A percentile compares a stretch with the other conserved stretches of the same genome.
Evolutionary conservation across 2,329 filamentous ascomycete species (phyloP).

Genomic region (Didymella segeticola): DNA sequence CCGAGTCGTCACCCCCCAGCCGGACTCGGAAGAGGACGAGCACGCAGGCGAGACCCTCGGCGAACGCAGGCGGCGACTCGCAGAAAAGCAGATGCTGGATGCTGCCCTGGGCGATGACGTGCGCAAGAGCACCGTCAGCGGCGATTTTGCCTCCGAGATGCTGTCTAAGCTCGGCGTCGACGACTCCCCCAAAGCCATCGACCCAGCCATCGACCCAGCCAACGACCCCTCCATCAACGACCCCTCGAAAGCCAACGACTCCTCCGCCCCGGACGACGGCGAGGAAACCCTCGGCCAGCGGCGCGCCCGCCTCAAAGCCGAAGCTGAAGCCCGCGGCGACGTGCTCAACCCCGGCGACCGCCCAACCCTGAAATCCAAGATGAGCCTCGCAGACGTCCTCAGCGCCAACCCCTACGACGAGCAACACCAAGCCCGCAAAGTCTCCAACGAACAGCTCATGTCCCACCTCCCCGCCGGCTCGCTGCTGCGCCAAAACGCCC

Average conservation of each 20-base stretch:
- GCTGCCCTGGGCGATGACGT: constrained; percentile 50
- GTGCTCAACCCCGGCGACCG: constrained; percentile 31
- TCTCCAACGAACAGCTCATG: constrained; percentile 45
- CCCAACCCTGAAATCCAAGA: constrained; percentile 50
- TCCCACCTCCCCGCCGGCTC: constrained; percentile 48
- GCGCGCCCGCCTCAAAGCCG: constrained; percentile 74
- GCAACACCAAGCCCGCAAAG: constrained; percentile 43
- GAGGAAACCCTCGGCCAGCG: constrained; percentile 82
- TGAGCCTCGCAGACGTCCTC: constrained; percentile 69
- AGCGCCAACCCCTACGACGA: constrained; percentile 58
- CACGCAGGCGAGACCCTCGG: constrained; percentile 69
- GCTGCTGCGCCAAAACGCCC: constrained; percentile 49
- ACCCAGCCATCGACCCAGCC: no score
- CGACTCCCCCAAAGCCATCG: constrained; percentile 12
- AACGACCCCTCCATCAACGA: no score
- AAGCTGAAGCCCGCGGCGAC: constrained; percentile 62
- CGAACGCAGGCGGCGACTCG: constrained; percentile 70
- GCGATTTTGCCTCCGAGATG: constrained; percentile 72
- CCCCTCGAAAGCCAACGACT: no score
- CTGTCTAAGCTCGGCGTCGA: constrained; percentile 56
- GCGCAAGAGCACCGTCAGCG: constrained; percentile 62
- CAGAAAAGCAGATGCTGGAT: constrained; percentile 61
- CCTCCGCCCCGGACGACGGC: constrained; percentile 26
- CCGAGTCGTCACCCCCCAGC: constrained; percentile 35
- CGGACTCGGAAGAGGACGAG: constrained; percentile 46